These are phyloP conservation scores for Speleostelium caveatum DNA, from an alignment of 78 protist genomes.

Conservation along the genomic window DNA sequence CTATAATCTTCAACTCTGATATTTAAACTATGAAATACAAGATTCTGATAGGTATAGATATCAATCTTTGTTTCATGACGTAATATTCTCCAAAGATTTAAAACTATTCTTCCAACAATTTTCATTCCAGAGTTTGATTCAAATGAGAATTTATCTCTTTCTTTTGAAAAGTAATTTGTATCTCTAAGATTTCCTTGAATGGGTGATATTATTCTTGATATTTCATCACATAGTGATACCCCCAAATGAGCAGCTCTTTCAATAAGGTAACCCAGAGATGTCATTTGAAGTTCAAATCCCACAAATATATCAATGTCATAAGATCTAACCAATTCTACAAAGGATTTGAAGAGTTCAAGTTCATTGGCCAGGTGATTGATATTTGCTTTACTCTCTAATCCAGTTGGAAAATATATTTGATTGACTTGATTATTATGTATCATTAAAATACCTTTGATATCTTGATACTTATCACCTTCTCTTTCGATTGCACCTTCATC, in stretches of 20 bases:
- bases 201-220: conserved; percentile 27
- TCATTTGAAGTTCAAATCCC: conserved; percentile 90
- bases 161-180: conserved; percentile 36
- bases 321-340: conserved; percentile 57
- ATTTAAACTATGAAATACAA: conserved; percentile 64
- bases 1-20: conserved; percentile 50
- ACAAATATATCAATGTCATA: conserved; percentile 91
- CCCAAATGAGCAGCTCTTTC: conserved; percentile 79
- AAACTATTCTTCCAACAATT: conserved; percentile 87
- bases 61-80: conserved; percentile 86
- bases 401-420: background rate
- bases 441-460: conserved; percentile 71
- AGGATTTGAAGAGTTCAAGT: conserved; percentile 32
- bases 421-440: background rate
- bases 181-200: background rate
- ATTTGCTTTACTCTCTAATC: background rate
- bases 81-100: conserved; percentile 93
- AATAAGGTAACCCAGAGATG: conserved; percentile 89
- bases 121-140: conserved; percentile 58
- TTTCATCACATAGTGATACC: conserved; percentile 56
- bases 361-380: conserved; percentile 37
- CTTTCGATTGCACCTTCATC: conserved; percentile 70
- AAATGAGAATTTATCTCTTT: conserved; percentile 64
- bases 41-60: conserved; percentile 72
- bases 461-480: conserved; percentile 63